A percentile compares a stretch with the other conserved stretches of the same genome.
These are phyloP conservation scores for Claviceps digitariae DNA, from an alignment of 2,329 filamentous ascomycete genomes.

Conservation along the genomic window DNA sequence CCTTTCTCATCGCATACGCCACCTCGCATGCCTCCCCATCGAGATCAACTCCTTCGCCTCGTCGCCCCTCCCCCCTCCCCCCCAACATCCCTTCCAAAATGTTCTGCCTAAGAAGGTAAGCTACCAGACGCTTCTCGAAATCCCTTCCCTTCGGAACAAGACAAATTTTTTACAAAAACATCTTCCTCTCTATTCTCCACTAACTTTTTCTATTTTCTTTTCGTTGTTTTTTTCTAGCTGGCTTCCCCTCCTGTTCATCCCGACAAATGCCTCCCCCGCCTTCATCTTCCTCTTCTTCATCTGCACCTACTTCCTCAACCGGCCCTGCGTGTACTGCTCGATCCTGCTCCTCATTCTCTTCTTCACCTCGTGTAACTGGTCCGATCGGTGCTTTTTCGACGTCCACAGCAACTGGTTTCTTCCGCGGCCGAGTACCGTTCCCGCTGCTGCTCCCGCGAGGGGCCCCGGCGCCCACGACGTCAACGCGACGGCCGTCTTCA, in stretches of 20 bases:
- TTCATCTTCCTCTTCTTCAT: constrained; percentile 84
- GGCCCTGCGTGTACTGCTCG: constrained; percentile 95
- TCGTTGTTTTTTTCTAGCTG: constrained; percentile 46
- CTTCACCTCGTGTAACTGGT: constrained; percentile 81
- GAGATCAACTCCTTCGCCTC: neutral
- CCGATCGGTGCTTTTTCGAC: constrained; percentile 85
- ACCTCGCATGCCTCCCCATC: neutral
- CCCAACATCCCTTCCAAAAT: constrained; percentile 20
- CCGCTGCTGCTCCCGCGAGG: constrained; percentile 8
- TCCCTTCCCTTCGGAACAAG: neutral
- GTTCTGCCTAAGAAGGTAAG: constrained; percentile 50
- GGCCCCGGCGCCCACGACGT: constrained; percentile 11
- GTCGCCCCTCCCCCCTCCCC: neutral
- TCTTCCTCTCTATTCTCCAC: no score
- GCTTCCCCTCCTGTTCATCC: constrained; percentile 79
- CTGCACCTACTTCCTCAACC: constrained; percentile 90
- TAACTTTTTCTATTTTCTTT: neutral
- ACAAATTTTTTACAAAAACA: neutral
- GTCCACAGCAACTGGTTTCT: constrained; percentile 88
- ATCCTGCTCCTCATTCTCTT: constrained; percentile 91
- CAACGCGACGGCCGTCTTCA: constrained; percentile 19
- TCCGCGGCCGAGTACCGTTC: constrained; percentile 41
- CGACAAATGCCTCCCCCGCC: constrained; percentile 69
- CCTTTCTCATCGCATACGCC: neutral
- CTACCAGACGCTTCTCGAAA: neutral